Conservation (phyloP, 257 asterid species). For the Solanum ossicruentum region DNA sequence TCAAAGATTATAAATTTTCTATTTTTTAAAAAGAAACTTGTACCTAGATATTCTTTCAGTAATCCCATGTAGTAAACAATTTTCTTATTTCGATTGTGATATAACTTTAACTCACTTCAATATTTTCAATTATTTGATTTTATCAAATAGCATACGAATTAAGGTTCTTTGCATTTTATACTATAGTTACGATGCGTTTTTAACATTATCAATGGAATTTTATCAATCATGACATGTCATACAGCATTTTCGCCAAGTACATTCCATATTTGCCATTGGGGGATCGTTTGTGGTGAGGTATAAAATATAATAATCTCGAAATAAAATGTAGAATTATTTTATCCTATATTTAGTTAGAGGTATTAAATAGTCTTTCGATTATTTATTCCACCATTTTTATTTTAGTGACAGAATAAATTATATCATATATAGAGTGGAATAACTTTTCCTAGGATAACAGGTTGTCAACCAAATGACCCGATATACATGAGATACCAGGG, state of each 20-base stretch:
- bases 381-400: too few species aligned
- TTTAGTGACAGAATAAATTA: too few species aligned
- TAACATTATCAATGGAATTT: not conserved
- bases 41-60: not conserved
- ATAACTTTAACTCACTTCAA: not conserved
- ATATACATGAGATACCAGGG: not conserved
- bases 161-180: not conserved
- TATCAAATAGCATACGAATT: not conserved
- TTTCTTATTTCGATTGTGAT: not conserved
- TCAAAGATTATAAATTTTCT: not conserved
- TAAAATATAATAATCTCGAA: too few species aligned
- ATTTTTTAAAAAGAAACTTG: too few species aligned
- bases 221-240: too few species aligned
- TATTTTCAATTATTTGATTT: not conserved
- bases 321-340: too few species aligned
- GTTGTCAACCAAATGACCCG: too few species aligned
- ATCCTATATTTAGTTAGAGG: too few species aligned
- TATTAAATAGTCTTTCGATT: too few species aligned
- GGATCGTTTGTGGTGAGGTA: too few species aligned
- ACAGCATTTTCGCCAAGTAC: not conserved
- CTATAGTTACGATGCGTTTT: not conserved
- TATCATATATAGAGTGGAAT: too few species aligned
- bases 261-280: not conserved
- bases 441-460: too few species aligned
- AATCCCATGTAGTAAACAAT: not conserved